Base-by-base conservation (phyloP, 2,329 filamentous ascomycete species). In the Beauveria rudraprayagi region DNA sequence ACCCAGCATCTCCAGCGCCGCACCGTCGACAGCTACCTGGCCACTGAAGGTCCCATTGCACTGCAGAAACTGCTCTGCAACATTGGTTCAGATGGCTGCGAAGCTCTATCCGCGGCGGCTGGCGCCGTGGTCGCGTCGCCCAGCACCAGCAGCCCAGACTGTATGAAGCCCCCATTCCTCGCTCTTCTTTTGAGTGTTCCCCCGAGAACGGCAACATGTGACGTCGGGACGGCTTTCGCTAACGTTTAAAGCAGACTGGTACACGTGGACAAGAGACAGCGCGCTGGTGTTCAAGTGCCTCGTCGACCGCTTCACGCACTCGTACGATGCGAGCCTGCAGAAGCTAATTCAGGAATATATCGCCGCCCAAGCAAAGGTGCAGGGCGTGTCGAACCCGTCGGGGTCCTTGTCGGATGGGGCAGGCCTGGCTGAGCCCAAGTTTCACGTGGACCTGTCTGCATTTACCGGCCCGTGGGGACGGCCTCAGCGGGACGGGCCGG, bases 401-500 rank as follows among this genome's bases (percentile, higher is more conserved):
- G 88, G 88, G 1, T 73, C 74, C 22, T 69, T 84, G 5, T 73
- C 75, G 1, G 75, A 82, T 62, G 82, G 81, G 40, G 66, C 70
- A 16, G 82, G 82, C 22, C 73, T 93, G 8, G 90, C 82, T 34
- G 90, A 93, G 71, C 82, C 90, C 61, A 92, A 92, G 73, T 92
- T 83, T 73, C 78, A 87, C 61, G 83, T 84, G 46, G 81, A 91
- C 65, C 73, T 82, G 62, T 82, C 77, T 10, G 78, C 83, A 8
- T 92, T 84, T 70, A 89, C 83, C 2, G 87, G 83, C 30, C 70
- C 75, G 6, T 93, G 90, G 90, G 90, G 89, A 30, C 84, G 90
- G 22, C 90, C 90, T 14, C 90, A 94, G 73, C 81, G 88, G 47
- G 90, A 94, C 72, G 90, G 90, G 0, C 90, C 91, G 26, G 84